Base-by-base conservation (phyloP, 768 basidiomycete genomes). In the Amanita exitialis region DNA sequence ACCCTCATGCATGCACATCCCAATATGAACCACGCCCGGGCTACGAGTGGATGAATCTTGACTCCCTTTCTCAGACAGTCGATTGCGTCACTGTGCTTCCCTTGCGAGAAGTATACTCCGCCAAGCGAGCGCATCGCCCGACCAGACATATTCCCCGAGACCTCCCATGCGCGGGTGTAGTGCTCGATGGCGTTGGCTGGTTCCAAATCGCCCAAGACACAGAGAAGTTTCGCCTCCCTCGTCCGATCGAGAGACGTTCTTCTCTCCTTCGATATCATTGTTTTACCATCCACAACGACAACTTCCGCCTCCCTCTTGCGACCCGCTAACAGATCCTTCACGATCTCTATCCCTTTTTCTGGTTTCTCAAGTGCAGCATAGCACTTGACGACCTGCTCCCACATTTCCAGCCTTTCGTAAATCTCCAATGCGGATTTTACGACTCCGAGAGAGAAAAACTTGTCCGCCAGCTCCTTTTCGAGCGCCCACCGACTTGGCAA, bases 11-110 rank as follows among this genome's bases (percentile, higher is more conserved):
- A 83, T 3, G 92, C 83, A 57, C 95, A 97, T 0, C 96, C 96
- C n/a, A 99, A 78, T 34, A 94, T 79, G 67, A 97, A 99, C 96
- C 96, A 98, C 18, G 90, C 83, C 5, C 90, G 79, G n/a, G 78
- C 71, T 50, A 85, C 72, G 44, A 97, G 70, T 3, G 96, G 95
- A 61, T 97, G 93, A 59, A 99, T 97, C 27, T 72, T 73, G 1
- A 93, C 83, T 1, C 93, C 92, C 36, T 71, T 75, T 53, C 78
- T 73, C 49, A 98, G 69, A 61, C 80, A 90, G 9, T 62, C 60
- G 20, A 86, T 76, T 1, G 90, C 81, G 52, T 80, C 70, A 9
- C 62, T 57, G 59, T 77, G 96, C 41, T 85, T 77, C 2, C 70
- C 77, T 10, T 73, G 72, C 1, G 84, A 74, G 59, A 94, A 94